phyloP scores from a whole-genome alignment of 148 eudicot genomes.

The Oxyria digyna region DNA sequence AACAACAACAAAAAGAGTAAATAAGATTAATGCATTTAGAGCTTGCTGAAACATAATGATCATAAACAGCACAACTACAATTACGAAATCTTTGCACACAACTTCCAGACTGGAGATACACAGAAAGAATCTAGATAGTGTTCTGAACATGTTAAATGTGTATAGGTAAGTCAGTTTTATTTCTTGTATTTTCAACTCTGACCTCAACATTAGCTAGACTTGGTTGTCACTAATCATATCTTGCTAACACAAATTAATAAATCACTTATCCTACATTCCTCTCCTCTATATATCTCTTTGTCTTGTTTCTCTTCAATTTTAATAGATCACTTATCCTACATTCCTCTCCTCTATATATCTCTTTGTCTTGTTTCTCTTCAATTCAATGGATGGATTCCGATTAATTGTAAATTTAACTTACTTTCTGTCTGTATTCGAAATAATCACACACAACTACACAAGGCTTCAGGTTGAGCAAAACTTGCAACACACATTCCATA shows the following conservation, averaged over 20 bases:
- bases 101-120: neutral
- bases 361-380: neutral
- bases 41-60: neutral
- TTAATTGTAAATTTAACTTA: neutral
- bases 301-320: neutral
- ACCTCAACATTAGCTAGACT: neutral
- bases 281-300: neutral
- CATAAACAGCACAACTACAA: neutral
- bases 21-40: neutral
- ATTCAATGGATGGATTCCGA: neutral
- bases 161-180: no score
- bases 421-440: neutral
- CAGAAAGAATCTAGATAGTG: neutral
- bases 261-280: neutral
- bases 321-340: neutral
- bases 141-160: no score
- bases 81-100: neutral
- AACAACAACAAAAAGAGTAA: slow-evolving; percentile 4
- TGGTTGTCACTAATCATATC: neutral
- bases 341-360: neutral
- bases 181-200: neutral
- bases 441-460: neutral
- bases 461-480: neutral
- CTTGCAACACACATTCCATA: neutral
- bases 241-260: neutral